A percentile compares a stretch with the other conserved stretches of the same genome.
phyloP scores from a whole-genome alignment of 257 asterid genomes.

The Primulina eburnea region DNA sequence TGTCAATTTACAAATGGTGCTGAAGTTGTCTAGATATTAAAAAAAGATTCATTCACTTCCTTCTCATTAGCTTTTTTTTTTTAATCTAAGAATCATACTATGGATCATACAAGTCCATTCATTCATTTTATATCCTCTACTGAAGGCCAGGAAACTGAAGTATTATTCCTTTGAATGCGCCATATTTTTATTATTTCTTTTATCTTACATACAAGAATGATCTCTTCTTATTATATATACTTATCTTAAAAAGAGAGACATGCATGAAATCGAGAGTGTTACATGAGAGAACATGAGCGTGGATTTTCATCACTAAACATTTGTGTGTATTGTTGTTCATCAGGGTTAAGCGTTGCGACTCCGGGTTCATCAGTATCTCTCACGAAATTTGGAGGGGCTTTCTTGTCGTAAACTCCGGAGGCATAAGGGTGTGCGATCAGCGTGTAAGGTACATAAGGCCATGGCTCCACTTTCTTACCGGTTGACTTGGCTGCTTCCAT shows the following conservation, averaged over 20 bases:
- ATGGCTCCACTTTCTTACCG: constrained; percentile 62
- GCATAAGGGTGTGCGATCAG: constrained; percentile 79
- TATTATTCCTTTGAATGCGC: no score
- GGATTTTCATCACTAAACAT: constrained; percentile 93
- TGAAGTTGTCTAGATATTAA: no score
- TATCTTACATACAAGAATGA: no score
- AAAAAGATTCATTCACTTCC: no score
- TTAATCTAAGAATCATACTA: no score
- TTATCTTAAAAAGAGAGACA: neutral
- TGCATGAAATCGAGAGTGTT: neutral
- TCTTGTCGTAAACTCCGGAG: constrained; percentile 81
- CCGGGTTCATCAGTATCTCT: constrained; percentile 67
- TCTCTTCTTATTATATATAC: no score
- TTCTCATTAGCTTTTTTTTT: no score
- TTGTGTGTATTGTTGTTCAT: constrained; percentile 63
- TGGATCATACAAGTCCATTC: no score
- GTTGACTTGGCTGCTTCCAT: constrained; percentile 62
- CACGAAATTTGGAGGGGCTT: constrained; percentile 74
- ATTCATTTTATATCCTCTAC: no score
- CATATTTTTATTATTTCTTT: no score
- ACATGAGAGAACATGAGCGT: constrained; percentile 78
- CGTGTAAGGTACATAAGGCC: constrained; percentile 83
- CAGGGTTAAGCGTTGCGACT: constrained; percentile 62
- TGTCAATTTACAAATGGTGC: no score
- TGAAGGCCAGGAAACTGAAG: no score